Conservation (phyloP, 352 stramenopile species). For the Pythium phragmitis region DNA sequence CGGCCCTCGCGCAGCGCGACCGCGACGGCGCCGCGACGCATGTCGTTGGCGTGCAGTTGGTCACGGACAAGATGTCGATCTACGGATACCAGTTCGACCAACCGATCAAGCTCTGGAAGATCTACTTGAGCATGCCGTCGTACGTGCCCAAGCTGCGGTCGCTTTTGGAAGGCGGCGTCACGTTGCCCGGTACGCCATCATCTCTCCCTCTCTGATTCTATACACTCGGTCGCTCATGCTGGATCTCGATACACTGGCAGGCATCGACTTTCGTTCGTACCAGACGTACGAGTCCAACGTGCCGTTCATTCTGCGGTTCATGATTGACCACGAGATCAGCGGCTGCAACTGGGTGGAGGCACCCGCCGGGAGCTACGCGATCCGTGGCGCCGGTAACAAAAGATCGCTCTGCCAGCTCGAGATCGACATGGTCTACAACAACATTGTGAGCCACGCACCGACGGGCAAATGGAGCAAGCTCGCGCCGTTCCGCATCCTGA, state of each 20-base stretch:
- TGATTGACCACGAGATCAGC: slow-evolving; percentile 98
- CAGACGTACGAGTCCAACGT: slow-evolving; percentile 99
- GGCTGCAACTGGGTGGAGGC: slow-evolving; percentile 98
- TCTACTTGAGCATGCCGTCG: slow-evolving; percentile 94
- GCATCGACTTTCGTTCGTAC: slow-evolving; percentile 65
- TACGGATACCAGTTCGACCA: slow-evolving; percentile 87
- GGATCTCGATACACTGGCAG: slow-evolving; percentile 10
- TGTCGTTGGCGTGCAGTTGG: slow-evolving; percentile 71
- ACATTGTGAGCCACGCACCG: slow-evolving; percentile 92
- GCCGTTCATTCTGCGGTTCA: slow-evolving; percentile 98
- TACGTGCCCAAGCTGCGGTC: slow-evolving; percentile 93
- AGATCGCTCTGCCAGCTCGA: slow-evolving; percentile 94
- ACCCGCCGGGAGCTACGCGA: slow-evolving; percentile 88
- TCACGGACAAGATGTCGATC: slow-evolving; percentile 81
- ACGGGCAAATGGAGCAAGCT: slow-evolving; percentile 96
- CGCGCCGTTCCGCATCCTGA: slow-evolving; percentile 97
- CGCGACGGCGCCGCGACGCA: slow-evolving; percentile 47
- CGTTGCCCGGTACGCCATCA: slow-evolving; percentile 35
- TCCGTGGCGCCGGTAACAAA: slow-evolving; percentile 73
- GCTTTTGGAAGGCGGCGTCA: slow-evolving; percentile 88
- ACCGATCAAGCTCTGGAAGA: slow-evolving; percentile 76
- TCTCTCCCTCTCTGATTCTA: no score
- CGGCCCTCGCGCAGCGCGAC: slow-evolving; percentile 49
- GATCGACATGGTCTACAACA: slow-evolving; percentile 97
- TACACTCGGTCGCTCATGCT: no score